Conservation (phyloP, 1,284 basidiomycete genomes). For the Testicularia cyperi region DNA sequence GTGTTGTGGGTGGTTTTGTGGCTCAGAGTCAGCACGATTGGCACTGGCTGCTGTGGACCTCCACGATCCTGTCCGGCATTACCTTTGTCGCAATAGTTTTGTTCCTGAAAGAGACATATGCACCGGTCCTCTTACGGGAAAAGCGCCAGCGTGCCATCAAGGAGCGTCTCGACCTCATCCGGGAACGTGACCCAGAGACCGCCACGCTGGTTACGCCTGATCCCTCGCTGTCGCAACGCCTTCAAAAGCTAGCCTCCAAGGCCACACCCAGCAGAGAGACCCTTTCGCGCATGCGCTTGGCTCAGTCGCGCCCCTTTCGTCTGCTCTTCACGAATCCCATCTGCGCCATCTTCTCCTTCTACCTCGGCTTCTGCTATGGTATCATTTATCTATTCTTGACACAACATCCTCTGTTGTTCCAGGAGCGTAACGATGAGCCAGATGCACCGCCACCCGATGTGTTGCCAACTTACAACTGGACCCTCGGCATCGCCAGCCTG, state of each 20-base stretch:
- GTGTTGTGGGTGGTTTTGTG: conserved; percentile 46
- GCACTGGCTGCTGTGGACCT: conserved; percentile 44
- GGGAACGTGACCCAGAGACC: conserved; percentile 3
- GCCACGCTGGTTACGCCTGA: neutral
- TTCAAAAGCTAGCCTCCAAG: neutral
- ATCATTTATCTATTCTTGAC: conserved; percentile 62
- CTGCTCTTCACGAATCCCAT: conserved; percentile 48
- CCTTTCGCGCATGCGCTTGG: conserved; percentile 11
- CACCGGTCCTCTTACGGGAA: conserved; percentile 45
- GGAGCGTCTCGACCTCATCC: conserved; percentile 10
- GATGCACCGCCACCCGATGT: conserved; percentile 42
- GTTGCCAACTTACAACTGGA: conserved; percentile 62
- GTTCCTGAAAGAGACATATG: conserved; percentile 46
- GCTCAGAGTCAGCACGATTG: conserved; percentile 24
- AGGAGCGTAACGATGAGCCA: conserved; percentile 30
- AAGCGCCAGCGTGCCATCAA: conserved; percentile 19
- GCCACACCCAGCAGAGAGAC: conserved; percentile 15
- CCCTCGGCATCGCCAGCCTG: conserved; percentile 58
- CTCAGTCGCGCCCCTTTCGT: conserved; percentile 62
- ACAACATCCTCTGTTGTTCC: conserved; percentile 61
- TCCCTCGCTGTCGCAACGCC: neutral
- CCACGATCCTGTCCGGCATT: conserved; percentile 35
- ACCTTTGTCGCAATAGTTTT: conserved; percentile 15
- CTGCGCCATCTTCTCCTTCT: conserved; percentile 61
- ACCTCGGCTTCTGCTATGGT: conserved; percentile 64